Conservation (phyloP, 2,329 filamentous ascomycete genomes). For the Pleurostoma richardsiae region DNA sequence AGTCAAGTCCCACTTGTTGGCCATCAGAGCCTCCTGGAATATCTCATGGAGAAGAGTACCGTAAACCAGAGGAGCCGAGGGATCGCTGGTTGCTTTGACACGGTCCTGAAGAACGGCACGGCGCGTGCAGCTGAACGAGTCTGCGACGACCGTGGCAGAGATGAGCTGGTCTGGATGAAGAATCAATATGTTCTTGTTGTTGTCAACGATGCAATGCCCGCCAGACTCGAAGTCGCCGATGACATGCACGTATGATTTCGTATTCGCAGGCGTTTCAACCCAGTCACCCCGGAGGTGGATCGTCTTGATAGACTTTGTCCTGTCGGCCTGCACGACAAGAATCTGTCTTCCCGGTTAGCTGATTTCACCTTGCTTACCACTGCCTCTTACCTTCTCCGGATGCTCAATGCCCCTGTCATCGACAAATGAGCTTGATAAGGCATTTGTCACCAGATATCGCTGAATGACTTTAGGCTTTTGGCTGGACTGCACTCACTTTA, state of each 20-base stretch:
- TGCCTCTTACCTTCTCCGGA: slow-evolving; percentile 63
- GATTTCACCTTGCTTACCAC: not conserved
- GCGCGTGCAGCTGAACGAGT: slow-evolving; percentile 87
- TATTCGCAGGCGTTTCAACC: slow-evolving; percentile 72
- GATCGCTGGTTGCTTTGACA: slow-evolving; percentile 82
- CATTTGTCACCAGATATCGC: slow-evolving; percentile 75
- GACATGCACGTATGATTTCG: slow-evolving; percentile 77
- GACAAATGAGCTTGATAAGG: slow-evolving; percentile 64
- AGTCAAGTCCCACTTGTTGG: slow-evolving; percentile 70
- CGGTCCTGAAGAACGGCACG: slow-evolving; percentile 92
- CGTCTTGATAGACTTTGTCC: slow-evolving; percentile 56
- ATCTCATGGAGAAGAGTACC: slow-evolving; percentile 92
- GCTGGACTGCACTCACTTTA: slow-evolving; percentile 63
- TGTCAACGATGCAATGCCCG: slow-evolving; percentile 77
- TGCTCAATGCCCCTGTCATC: slow-evolving; percentile 55
- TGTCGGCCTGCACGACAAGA: slow-evolving; percentile 76
- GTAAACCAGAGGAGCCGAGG: slow-evolving; percentile 78
- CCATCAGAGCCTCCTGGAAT: slow-evolving; percentile 83
- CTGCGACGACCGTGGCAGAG: slow-evolving; percentile 91
- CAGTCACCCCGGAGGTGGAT: slow-evolving; percentile 82
- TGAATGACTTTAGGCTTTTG: slow-evolving; percentile 72
- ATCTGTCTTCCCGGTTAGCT: slow-evolving; percentile 43
- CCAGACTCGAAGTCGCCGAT: slow-evolving; percentile 68
- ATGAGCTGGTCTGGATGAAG: slow-evolving; percentile 93
- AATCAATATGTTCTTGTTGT: slow-evolving; percentile 78